These are phyloP conservation scores for Diplosphaera chodatii DNA, from an alignment of 139 green algal species.

Conservation along the genomic window DNA sequence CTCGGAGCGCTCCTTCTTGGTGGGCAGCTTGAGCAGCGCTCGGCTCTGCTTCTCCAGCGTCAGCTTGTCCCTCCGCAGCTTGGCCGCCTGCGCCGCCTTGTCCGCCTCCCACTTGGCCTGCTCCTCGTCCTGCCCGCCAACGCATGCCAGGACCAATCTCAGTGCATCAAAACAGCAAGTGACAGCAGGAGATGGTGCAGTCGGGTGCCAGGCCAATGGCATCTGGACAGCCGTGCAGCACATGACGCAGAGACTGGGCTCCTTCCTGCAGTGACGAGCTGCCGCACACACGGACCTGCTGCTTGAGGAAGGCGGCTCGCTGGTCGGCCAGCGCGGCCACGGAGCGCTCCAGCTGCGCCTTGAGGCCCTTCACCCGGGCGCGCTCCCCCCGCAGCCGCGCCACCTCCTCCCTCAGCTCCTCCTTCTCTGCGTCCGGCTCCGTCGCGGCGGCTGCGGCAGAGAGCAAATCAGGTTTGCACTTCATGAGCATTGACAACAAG, in stretches of 20 bases:
- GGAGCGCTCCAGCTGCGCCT: slow-evolving; percentile 53
- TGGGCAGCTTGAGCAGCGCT: slow-evolving; percentile 63
- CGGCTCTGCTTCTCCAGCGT: slow-evolving; percentile 72
- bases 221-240: too few relatives aligned
- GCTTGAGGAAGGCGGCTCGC: slow-evolving; percentile 44
- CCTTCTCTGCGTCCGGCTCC: background rate
- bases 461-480: too few relatives aligned
- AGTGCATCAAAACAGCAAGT: too few relatives aligned
- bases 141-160: too few relatives aligned
- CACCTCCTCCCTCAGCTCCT: slow-evolving; percentile 23
- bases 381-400: slow-evolving; percentile 30
- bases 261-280: too few relatives aligned
- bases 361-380: slow-evolving; percentile 31
- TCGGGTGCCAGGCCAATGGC: too few relatives aligned
- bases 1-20: slow-evolving; percentile 59
- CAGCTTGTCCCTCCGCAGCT: slow-evolving; percentile 51
- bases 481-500: too few relatives aligned
- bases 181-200: too few relatives aligned
- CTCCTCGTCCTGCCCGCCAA: slow-evolving; percentile 37
- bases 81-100: slow-evolving; percentile 35
- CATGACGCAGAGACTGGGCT: too few relatives aligned
- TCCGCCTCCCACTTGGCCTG: slow-evolving; percentile 37
- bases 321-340: slow-evolving; percentile 50
- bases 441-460: too few relatives aligned
- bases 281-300: slow-evolving; percentile 47